Percentiles rank a stretch among this genome's conserved stretches.
phyloP scores from a whole-genome alignment of 2,329 filamentous ascomycete species.

The Cordyceps cateniannulata region DNA sequence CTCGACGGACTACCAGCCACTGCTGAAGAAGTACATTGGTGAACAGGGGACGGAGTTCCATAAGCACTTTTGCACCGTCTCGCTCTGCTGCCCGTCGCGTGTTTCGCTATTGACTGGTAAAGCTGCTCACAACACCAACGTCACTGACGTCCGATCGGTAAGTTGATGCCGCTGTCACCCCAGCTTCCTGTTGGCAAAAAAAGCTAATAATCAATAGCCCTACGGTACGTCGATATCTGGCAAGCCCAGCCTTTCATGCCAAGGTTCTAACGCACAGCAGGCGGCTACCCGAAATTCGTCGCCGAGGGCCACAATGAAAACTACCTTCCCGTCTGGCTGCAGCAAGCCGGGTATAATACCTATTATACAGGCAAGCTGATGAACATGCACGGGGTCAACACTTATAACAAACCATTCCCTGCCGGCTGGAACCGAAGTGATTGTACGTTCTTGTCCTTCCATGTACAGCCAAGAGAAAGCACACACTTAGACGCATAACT shows the following conservation, averaged over 20 bases:
- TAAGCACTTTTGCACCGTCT: slow-evolving; percentile 60
- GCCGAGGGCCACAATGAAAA: slow-evolving; percentile 58
- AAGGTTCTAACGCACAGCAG: slow-evolving; percentile 17
- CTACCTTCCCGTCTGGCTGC: slow-evolving; percentile 66
- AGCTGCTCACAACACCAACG: slow-evolving; percentile 64
- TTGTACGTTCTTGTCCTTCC: neutral
- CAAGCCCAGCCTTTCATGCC: neutral
- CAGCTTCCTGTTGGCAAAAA: neutral
- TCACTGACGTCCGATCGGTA: slow-evolving; percentile 47
- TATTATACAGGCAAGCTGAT: slow-evolving; percentile 71
- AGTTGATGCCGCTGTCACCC: neutral
- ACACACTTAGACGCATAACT: neutral
- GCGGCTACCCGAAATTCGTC: slow-evolving; percentile 58
- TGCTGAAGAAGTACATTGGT: slow-evolving; percentile 47
- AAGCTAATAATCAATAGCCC: slow-evolving; percentile 22
- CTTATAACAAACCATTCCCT: slow-evolving; percentile 52
- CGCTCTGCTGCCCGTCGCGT: slow-evolving; percentile 61
- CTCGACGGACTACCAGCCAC: slow-evolving; percentile 55
- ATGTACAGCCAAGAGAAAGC: neutral
- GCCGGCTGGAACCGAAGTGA: slow-evolving; percentile 44
- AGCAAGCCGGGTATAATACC: slow-evolving; percentile 60
- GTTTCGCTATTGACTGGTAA: slow-evolving; percentile 61
- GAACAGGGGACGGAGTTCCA: slow-evolving; percentile 53
- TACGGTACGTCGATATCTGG: slow-evolving; percentile 33
- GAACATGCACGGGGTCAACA: slow-evolving; percentile 55